These are phyloP conservation scores for Flaveria floridana DNA, from an alignment of 140 eudicot genomes.

Conservation along the genomic window DNA sequence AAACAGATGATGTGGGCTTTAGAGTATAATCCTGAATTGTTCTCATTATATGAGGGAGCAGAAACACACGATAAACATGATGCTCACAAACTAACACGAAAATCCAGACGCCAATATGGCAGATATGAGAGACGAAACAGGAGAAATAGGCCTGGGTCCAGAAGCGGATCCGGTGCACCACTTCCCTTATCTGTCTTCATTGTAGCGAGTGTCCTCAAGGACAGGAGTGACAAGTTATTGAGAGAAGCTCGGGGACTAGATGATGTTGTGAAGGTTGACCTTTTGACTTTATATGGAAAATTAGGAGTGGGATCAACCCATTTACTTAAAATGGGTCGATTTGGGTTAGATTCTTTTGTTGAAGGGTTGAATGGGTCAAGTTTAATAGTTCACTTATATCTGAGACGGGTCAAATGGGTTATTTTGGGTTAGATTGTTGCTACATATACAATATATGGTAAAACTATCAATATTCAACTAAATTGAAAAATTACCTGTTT, in stretches of 20 bases:
- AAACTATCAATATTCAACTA: no score
- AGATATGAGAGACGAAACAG: constrained; percentile 72
- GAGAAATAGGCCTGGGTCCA: constrained; percentile 45
- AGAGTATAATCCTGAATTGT: constrained; percentile 83
- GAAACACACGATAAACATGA: constrained; percentile 32
- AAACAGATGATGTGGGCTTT: constrained; percentile 99
- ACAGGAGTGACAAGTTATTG: constrained; percentile 66
- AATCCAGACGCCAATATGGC: constrained; percentile 76
- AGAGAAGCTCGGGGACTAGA: constrained; percentile 94
- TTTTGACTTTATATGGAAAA: constrained; percentile 12
- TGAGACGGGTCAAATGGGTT: background rate
- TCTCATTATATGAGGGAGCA: constrained; percentile 62
- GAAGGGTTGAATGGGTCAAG: background rate
- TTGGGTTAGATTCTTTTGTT: background rate
- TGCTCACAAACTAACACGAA: constrained; percentile 44
- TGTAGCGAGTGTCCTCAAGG: constrained; percentile 91
- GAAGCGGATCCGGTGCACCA: constrained; percentile 36
- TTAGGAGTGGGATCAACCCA: background rate
- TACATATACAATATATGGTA: no score
- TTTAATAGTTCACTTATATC: no score
- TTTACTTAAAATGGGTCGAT: background rate
- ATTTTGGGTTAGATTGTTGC: background rate
- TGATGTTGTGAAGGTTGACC: constrained; percentile 84
- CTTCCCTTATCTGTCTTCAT: constrained; percentile 86
- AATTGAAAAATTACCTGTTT: constrained; percentile 1